Conservation (phyloP, 352 stramenopile genomes). For the Blastocystis sp. region DNA sequence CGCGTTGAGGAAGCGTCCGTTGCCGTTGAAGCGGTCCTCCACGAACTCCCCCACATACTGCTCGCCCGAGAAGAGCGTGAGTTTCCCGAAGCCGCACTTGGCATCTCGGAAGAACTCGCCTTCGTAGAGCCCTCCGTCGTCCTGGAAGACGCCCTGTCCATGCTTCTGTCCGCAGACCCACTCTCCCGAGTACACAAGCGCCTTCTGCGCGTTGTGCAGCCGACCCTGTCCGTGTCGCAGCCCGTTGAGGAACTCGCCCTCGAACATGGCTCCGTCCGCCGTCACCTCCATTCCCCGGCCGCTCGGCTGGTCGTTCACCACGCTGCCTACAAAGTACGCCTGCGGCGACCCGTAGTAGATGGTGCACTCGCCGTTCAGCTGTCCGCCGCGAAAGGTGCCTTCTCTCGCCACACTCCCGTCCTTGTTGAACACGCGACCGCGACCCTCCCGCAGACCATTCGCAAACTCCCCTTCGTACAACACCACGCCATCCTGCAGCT, state of each 20-base stretch:
- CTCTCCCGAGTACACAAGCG: neutral
- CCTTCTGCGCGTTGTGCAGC: neutral
- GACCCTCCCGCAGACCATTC: slow-evolving; percentile 34
- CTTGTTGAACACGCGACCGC: slow-evolving; percentile 1
- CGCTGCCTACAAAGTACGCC: neutral
- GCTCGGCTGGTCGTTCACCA: slow-evolving; percentile 27
- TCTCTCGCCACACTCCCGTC: neutral
- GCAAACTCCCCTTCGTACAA: slow-evolving; percentile 48
- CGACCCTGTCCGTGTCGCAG: slow-evolving; percentile 7
- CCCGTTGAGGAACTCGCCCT: slow-evolving; percentile 42
- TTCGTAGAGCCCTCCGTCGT: slow-evolving; percentile 3
- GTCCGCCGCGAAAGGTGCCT: neutral
- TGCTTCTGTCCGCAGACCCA: slow-evolving; percentile 34
- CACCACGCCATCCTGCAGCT: neutral
- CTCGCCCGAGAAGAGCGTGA: neutral
- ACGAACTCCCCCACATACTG: slow-evolving; percentile 47
- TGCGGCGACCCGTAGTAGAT: neutral
- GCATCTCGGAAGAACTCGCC: neutral
- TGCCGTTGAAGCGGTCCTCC: slow-evolving; percentile 32
- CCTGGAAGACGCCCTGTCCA: neutral
- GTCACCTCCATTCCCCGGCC: slow-evolving; percentile 6
- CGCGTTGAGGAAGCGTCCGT: neutral
- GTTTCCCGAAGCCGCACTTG: neutral
- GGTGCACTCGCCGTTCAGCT: slow-evolving; percentile 35
- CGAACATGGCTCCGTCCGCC: neutral